phyloP scores from a whole-genome alignment of 192 early-diverging fungal species.

The Backusella westeae region DNA sequence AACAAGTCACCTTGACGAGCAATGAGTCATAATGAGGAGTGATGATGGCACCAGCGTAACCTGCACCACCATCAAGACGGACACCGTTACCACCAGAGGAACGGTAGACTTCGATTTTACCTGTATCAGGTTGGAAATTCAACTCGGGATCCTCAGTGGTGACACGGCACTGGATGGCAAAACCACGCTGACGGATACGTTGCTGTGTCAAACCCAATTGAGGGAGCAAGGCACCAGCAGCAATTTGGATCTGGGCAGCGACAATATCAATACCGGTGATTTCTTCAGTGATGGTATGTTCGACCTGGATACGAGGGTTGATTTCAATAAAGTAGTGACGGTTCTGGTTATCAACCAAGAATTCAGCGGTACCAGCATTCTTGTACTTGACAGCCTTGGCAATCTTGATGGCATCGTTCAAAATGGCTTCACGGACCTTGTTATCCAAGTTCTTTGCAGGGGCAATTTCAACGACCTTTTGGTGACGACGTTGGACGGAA shows the following conservation, averaged over 20 bases:
- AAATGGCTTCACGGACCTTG: constrained; percentile 70
- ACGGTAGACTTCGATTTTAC: constrained; percentile 92
- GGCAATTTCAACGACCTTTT: constrained; percentile 95
- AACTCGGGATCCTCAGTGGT: constrained; percentile 94
- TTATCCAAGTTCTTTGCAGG: constrained; percentile 75
- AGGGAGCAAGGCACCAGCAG: constrained; percentile 77
- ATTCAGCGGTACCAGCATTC: constrained; percentile 97
- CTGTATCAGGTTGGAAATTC: constrained; percentile 95
- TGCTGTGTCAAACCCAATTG: constrained; percentile 82
- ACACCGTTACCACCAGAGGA: constrained; percentile 87
- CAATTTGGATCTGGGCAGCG: constrained; percentile 92
- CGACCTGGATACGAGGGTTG: constrained; percentile 97
- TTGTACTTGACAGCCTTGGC: constrained; percentile 86
- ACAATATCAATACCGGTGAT: constrained; percentile 95
- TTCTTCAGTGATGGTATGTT: constrained; percentile 98
- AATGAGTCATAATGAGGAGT: constrained; percentile 96
- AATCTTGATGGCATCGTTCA: constrained; percentile 89
- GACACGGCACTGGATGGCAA: constrained; percentile 95
- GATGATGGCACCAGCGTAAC: constrained; percentile 88
- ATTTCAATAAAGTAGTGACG: constrained; percentile 98
- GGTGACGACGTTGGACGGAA: constrained; percentile 95
- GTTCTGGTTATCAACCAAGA: constrained; percentile 85
- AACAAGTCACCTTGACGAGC: constrained; percentile 87
- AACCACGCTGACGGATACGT: constrained; percentile 74
- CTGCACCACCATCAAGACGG: constrained; percentile 86